A percentile compares a stretch with the other conserved stretches of the same genome.
phyloP scores from a whole-genome alignment of 2,329 filamentous ascomycete genomes.

The Neonectria magnoliae region DNA sequence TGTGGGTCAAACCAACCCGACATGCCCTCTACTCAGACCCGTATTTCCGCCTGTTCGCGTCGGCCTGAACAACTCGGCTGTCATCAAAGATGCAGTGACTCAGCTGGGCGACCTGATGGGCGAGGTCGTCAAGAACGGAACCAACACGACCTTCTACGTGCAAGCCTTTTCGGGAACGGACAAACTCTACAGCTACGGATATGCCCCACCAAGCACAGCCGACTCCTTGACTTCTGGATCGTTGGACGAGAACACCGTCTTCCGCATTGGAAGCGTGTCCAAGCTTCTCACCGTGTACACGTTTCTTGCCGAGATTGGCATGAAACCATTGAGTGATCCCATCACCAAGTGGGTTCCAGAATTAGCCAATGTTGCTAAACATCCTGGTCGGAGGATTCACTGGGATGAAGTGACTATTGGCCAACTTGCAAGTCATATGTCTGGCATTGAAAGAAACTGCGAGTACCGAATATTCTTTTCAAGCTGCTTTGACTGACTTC shows the following conservation, averaged over 20 bases:
- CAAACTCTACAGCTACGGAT: conserved; percentile 5
- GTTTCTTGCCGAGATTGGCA: conserved; percentile 30
- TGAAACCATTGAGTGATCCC: conserved; percentile 29
- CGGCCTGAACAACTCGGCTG: neutral
- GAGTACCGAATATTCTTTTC: neutral
- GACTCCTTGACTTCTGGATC: neutral
- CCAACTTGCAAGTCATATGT: conserved; percentile 24
- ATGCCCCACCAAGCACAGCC: neutral
- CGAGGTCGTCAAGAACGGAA: neutral
- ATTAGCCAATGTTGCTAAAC: conserved; percentile 18
- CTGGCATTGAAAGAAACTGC: conserved; percentile 6
- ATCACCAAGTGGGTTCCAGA: conserved; percentile 40
- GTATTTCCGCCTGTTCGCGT: conserved; percentile 1
- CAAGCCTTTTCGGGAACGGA: conserved; percentile 7
- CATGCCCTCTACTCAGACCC: conserved; percentile 9
- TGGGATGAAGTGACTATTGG: conserved; percentile 39
- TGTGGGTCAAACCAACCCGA: neutral
- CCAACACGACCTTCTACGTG: conserved; percentile 3
- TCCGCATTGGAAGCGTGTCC: conserved; percentile 40
- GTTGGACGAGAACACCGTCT: conserved; percentile 32
- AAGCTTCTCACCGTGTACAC: conserved; percentile 39
- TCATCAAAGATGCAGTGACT: neutral
- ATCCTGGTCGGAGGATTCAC: neutral
- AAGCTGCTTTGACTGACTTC: neutral
- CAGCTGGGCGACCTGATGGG: neutral